These are phyloP conservation scores for Podaxis sp. DNA, from an alignment of 768 basidiomycete genomes.

Conservation along the genomic window DNA sequence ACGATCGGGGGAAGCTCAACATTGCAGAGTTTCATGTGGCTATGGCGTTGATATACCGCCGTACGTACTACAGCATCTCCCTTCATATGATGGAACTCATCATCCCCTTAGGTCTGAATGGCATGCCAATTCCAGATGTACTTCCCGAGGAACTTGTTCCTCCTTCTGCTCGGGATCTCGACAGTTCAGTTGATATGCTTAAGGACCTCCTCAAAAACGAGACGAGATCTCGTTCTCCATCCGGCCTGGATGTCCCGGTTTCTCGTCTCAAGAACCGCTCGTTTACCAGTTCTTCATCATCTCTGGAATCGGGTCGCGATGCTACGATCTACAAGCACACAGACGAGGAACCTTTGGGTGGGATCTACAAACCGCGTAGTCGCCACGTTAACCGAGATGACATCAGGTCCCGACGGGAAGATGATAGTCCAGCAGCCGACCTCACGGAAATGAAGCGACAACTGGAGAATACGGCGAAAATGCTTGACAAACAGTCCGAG, in stretches of 20 bases:
- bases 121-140: slow-evolving; percentile 81
- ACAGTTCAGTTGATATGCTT: slow-evolving; percentile 83
- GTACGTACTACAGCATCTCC: slow-evolving; percentile 46
- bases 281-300: slow-evolving; percentile 51
- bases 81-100: slow-evolving; percentile 1
- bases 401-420: slow-evolving; percentile 71
- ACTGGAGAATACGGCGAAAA: slow-evolving; percentile 71
- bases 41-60: slow-evolving; percentile 95
- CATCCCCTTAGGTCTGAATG: slow-evolving; percentile 70
- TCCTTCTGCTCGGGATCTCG: slow-evolving; percentile 86
- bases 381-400: slow-evolving; percentile 84
- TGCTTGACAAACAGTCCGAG: slow-evolving; percentile 73
- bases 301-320: slow-evolving; percentile 63
- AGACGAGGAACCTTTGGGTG: slow-evolving; percentile 47
- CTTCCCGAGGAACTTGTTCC: slow-evolving; percentile 90
- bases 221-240: slow-evolving; percentile 65
- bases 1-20: slow-evolving; percentile 94
- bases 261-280: slow-evolving; percentile 70
- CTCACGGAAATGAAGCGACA: slow-evolving; percentile 84
- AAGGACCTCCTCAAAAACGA: slow-evolving; percentile 87
- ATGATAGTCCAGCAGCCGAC: slow-evolving; percentile 58
- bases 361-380: slow-evolving; percentile 74
- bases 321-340: slow-evolving; percentile 91
- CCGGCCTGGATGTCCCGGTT: slow-evolving; percentile 43
- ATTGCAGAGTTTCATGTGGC: slow-evolving; percentile 97